Evolutionary conservation across 768 basidiomycete species (phyloP).

Genomic region (Leccinum arenicola): DNA sequence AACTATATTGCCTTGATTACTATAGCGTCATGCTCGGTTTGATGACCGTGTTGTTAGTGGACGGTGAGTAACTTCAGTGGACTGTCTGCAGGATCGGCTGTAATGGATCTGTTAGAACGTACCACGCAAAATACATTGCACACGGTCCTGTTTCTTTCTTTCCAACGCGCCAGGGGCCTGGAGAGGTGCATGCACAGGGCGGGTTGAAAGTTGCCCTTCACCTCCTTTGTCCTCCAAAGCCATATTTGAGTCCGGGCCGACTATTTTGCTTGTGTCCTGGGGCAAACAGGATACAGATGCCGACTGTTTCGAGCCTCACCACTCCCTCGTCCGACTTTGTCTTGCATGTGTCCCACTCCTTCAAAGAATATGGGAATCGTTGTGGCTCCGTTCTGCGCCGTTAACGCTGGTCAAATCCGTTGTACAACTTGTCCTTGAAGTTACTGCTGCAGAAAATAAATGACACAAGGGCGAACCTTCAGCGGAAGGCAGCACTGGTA

Average conservation of each 20-base stretch:
- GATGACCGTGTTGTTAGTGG: slow-evolving; percentile 51
- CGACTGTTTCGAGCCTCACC: slow-evolving; percentile 81
- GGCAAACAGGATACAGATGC: slow-evolving; percentile 78
- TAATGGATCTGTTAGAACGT: slow-evolving; percentile 52
- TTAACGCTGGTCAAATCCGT: slow-evolving; percentile 71
- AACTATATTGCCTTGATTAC: slow-evolving; percentile 44
- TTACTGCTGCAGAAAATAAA: slow-evolving; percentile 81
- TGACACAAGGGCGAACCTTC: slow-evolving; percentile 40
- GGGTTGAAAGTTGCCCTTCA: slow-evolving; percentile 81
- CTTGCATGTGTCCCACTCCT: slow-evolving; percentile 65
- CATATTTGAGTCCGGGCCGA: slow-evolving; percentile 84
- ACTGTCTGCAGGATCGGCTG: background rate
- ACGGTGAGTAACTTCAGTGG: slow-evolving; percentile 39
- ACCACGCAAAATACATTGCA: slow-evolving; percentile 71
- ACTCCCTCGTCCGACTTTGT: slow-evolving; percentile 83
- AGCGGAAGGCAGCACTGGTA: slow-evolving; percentile 33
- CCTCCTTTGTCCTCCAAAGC: slow-evolving; percentile 75
- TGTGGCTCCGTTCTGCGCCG: slow-evolving; percentile 79
- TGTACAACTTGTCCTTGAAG: slow-evolving; percentile 74
- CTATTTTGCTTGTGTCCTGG: slow-evolving; percentile 60
- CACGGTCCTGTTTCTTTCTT: slow-evolving; percentile 75
- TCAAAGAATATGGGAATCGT: slow-evolving; percentile 72
- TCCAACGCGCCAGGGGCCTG: slow-evolving; percentile 71
- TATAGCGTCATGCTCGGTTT: slow-evolving; percentile 54
- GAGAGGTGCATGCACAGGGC: slow-evolving; percentile 69